These are phyloP conservation scores for Elsinoe batatas DNA, from an alignment of 2,329 filamentous ascomycete genomes.

Conservation along the genomic window DNA sequence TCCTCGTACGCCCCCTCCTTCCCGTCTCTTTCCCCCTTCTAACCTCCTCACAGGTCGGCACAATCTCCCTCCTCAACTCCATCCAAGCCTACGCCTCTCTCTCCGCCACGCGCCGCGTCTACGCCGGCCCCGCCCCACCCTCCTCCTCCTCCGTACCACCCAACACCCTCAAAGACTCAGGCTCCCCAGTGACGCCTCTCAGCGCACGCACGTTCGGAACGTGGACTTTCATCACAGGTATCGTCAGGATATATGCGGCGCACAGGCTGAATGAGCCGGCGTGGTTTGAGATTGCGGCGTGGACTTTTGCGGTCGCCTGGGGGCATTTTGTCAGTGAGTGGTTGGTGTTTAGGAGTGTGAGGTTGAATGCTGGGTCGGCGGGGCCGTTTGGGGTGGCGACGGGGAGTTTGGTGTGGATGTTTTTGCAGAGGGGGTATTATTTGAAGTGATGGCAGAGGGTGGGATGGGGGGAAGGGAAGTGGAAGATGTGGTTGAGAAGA, in stretches of 20 bases:
- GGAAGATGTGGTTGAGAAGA: not conserved
- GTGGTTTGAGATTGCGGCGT: conserved; percentile 70
- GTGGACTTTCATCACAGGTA: conserved; percentile 70
- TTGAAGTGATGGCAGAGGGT: conserved; percentile 34
- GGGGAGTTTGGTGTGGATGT: conserved; percentile 51
- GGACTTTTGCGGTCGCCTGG: conserved; percentile 71
- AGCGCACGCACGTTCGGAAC: conserved; percentile 74
- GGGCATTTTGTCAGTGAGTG: conserved; percentile 74
- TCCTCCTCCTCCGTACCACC: conserved; percentile 19
- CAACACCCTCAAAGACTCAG: conserved; percentile 19
- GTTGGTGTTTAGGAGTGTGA: conserved; percentile 66
- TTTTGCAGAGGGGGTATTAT: conserved; percentile 59
- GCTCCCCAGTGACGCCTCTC: conserved; percentile 56
- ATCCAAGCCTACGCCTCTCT: conserved; percentile 74
- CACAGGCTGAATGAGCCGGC: conserved; percentile 65
- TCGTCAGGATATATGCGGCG: conserved; percentile 73
- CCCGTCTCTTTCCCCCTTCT: conserved; percentile 12
- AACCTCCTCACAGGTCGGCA: conserved; percentile 53
- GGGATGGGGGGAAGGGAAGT: not conserved
- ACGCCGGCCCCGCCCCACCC: conserved; percentile 53
- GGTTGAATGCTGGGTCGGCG: conserved; percentile 49
- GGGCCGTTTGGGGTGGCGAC: conserved; percentile 50
- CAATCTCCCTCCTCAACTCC: conserved; percentile 75
- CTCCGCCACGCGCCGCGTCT: conserved; percentile 76
- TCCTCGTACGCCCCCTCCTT: conserved; percentile 42